Evolutionary conservation across 1,284 basidiomycete species (phyloP), one percentile per base, ranked within the genome.

Genomic region (Pseudozyma tsukubaensis): DNA sequence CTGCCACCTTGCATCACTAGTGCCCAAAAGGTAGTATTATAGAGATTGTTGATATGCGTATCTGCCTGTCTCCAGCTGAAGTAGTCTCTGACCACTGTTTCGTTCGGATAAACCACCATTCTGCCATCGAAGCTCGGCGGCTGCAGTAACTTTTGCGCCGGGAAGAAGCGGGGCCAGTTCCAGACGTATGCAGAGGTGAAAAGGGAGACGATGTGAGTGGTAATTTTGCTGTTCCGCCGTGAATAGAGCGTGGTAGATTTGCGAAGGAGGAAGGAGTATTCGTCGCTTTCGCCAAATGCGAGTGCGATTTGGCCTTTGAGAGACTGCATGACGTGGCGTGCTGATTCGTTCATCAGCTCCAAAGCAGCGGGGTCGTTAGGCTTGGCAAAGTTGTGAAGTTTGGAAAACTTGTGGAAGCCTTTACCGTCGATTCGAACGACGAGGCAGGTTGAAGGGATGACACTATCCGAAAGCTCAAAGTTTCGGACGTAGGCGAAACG

Each of bases 11-110:
- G 88, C 44, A 92, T 90, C 0, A 98, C 90, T 10, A 99, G 88
- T 0, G 94, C 92, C 97, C 96, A 99, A 84, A 98, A 99, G 0
- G 88, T 87, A 0, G 97, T 98, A 81, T 99, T 99, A 87, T 99
- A 96, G 21, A 99, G 87, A 83, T 98, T 99, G 85, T 99, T 99
- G 85, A 99, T 93, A 84, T 99, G 97, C 0, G 97, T 96, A 85
- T 98, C 96, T 0, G 91, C 92, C 83, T 97, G 96, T 72, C 96
- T 87, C 95, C 96, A 99, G 0, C 92, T 86, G 84, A 98, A 97
- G 83, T 99, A 99, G 83, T 99, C 96, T 8, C 90, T 88, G 3
- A 97, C 88, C 70, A 92, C 90, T 60, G 87, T 87, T 37, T 87
- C 87, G 0, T 87, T 87, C 0, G 96, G 94, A 85, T 98, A 98